Percentiles rank a stretch among this genome's conserved stretches.
phyloP scores from a whole-genome alignment of 305 asterid genomes.

The Ajuga reptans region DNA sequence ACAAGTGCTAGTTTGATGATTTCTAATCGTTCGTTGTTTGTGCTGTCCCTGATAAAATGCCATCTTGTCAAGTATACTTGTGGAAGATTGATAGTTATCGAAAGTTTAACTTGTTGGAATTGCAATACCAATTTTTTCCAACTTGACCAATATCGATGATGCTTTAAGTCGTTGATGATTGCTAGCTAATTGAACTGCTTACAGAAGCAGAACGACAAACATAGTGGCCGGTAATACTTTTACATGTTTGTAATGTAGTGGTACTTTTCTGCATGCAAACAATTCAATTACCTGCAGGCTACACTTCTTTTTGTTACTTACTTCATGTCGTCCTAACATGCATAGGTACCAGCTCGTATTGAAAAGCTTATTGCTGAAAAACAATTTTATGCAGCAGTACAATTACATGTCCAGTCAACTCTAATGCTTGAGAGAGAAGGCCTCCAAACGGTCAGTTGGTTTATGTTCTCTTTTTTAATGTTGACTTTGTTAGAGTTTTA shows the following conservation, averaged over 20 bases:
- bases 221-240: background rate
- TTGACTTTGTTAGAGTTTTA: slow-evolving; percentile 5
- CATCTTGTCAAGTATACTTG: slow-evolving; percentile 1
- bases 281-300: slow-evolving; percentile 8
- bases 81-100: slow-evolving; percentile 4
- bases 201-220: slow-evolving; percentile 17
- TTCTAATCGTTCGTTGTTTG: background rate
- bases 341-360: slow-evolving; percentile 89
- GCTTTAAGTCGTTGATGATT: slow-evolving; percentile 3
- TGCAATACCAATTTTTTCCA: background rate
- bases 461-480: background rate
- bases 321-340: slow-evolving; percentile 21
- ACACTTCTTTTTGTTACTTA: slow-evolving; percentile 17
- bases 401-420: slow-evolving; percentile 81
- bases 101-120: background rate
- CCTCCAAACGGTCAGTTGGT: slow-evolving; percentile 78
- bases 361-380: slow-evolving; percentile 89
- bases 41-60: slow-evolving; percentile 2
- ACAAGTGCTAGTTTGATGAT: background rate
- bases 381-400: slow-evolving; percentile 97
- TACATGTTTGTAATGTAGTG: slow-evolving; percentile 5
- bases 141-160: slow-evolving; percentile 8
- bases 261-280: slow-evolving; percentile 16
- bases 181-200: slow-evolving; percentile 6
- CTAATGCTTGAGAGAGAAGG: slow-evolving; percentile 98